Base-by-base conservation (phyloP, 2,329 filamentous ascomycete genomes). In the Monosporascus cannonballus region DNA sequence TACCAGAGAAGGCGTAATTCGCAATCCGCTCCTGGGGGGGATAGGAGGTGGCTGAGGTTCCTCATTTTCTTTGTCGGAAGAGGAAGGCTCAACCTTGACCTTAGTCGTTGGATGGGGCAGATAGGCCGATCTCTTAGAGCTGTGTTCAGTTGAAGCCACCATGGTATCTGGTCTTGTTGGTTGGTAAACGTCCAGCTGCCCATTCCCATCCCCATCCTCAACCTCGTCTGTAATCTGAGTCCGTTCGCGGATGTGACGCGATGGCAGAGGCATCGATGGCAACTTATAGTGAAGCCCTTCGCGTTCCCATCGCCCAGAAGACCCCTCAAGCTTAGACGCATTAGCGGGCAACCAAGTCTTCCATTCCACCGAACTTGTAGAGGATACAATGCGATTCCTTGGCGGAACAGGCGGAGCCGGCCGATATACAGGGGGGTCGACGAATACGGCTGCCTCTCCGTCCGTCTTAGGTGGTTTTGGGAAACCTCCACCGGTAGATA, bases 341-440 rank as follows among this genome's bases (percentile, higher is more conserved):
- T 81, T 76, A 2, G 76, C 71, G 8, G 78, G 78, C 39, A 82
- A 72, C 75, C 74, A 78, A 0, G 68, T 74, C 63, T 80, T 81
- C 79, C 78, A 82, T 53, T 81, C 79, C 2, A 61, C 58, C 0
- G 71, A 73, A 37, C 68, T 68, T 18, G 62, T 59, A 5, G 70
- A 70, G 34, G 64, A 68, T n/a, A 59, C 58, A 2, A 58, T 60
- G 24, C 64, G 65, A 50, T 68, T 63, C 49, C 61, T 59, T 2
- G 56, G 57, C 38, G 54, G 47, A 20, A 57, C 59, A 25, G 59
- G 59, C 11, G 54, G 55, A 42, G 52, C 54, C 30, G 55, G 59
- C 30, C 58, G 64, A 36, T 69, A 69, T 3, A 58, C 64, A 20
- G 63, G 59, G 20, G 63, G 58, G 24, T 69, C 67, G 6, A 70